phyloP scores from a whole-genome alignment of 2,329 filamentous ascomycete genomes.

The Calonectria crousiana region DNA sequence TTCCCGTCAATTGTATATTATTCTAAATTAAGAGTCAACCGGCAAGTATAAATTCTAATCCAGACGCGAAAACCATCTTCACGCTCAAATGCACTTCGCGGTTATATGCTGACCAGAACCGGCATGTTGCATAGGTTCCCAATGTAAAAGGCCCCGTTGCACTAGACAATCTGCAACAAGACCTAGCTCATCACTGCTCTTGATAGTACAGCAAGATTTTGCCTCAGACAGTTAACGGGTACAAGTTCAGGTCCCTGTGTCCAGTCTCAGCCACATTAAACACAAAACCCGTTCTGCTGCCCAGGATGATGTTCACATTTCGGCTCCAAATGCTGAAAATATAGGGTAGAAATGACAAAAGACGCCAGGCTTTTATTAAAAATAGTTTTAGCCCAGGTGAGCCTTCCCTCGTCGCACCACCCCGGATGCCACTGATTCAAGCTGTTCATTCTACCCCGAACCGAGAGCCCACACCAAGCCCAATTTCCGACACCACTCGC shows the following conservation, averaged over 20 bases:
- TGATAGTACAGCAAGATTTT: neutral
- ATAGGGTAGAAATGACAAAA: neutral
- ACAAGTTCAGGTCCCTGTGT: neutral
- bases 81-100: neutral
- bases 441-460: neutral
- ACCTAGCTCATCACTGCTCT: neutral
- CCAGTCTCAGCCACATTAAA: neutral
- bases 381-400: neutral
- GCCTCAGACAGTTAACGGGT: neutral
- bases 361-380: neutral
- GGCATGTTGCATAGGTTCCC: neutral
- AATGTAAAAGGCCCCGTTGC: neutral
- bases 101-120: neutral
- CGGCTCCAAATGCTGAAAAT: constrained; percentile 14
- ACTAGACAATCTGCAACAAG: constrained; percentile 16
- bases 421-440: neutral
- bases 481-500: neutral
- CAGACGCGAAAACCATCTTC: neutral
- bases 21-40: neutral
- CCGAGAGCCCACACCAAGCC: neutral
- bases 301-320: neutral
- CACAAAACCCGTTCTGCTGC: constrained; percentile 1
- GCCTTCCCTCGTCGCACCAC: constrained; percentile 6
- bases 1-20: neutral
- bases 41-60: too few species aligned